Evolutionary conservation across 495 filamentous ascomycete genomes (phyloP), one percentile per base, ranked within the genome.

Genomic region (Pyrenula aspistea): DNA sequence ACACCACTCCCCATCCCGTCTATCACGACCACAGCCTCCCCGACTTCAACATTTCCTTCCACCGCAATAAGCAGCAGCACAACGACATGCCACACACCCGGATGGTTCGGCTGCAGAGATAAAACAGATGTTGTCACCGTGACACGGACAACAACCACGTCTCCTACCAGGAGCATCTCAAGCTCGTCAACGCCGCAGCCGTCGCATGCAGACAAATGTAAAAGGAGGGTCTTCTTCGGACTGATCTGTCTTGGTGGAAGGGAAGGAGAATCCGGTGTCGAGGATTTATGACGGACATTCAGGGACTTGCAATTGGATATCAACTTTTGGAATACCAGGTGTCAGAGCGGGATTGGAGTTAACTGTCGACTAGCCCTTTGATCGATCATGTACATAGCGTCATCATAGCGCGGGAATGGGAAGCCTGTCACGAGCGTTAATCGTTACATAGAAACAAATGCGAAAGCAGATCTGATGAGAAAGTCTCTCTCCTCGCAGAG

Each of bases 41-140:
- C 54, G 2, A 22, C 54, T 19, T 19, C 25, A 12, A 47, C 54
- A 47, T n/a, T n/a, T 0, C 22, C 54, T 51, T 3, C 31, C 31
- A 42, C 31, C 31, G 15, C 8, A 4, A 15, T 4, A 4, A 15
- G 15, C 31, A 42, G 31, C 31, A 42, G 31, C 31, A 42, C 31
- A 42, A 42, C 31, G 31, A 78, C 76, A 0, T 90, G 87, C 59
- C 69, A 72, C 48, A 76, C 79, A 22, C 85, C 83, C 4, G 86
- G 86, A 48, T 88, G 85, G 86, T 89, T 84, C 67, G 83, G 82
- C 25, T 85, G 82, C 62, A 78, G 78, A 25, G 79, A 83, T 59
- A 67, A 75, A 55, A 76, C 73, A 24, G 81, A 71, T 4, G 61
- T 65, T 15, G 72, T 71, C 10, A 65, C 68, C 10, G 68, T 63